These are phyloP conservation scores for Zygnema circumcarinatum DNA, from an alignment of 139 green algal genomes.

Conservation along the genomic window DNA sequence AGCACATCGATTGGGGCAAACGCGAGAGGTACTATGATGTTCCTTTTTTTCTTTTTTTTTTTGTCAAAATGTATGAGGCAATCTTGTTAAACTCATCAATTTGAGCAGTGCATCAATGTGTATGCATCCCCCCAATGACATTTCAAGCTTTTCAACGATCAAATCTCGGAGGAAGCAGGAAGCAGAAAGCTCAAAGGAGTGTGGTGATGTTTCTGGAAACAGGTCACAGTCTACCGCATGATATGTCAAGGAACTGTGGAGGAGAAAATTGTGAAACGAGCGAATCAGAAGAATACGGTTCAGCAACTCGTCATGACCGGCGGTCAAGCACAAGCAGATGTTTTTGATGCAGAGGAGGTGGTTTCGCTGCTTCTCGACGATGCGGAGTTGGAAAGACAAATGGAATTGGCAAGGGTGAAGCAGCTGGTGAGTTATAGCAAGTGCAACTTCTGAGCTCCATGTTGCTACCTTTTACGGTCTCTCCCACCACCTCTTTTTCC, in stretches of 20 bases:
- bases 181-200: too few relatives aligned
- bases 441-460: neutral
- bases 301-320: slow-evolving; percentile 67
- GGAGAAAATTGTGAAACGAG: slow-evolving; percentile 67
- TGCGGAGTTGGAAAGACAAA: slow-evolving; percentile 52
- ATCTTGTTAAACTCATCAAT: too few relatives aligned
- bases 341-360: slow-evolving; percentile 60
- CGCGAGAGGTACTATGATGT: slow-evolving; percentile 57
- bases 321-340: slow-evolving; percentile 20
- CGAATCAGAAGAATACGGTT: slow-evolving; percentile 66
- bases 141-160: too few relatives aligned
- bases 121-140: too few relatives aligned
- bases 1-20: slow-evolving; percentile 63
- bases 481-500: too few relatives aligned
- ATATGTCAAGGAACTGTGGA: slow-evolving; percentile 65
- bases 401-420: slow-evolving; percentile 12
- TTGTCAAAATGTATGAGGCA: neutral
- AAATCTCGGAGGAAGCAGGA: too few relatives aligned
- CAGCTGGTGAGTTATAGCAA: neutral
- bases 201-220: too few relatives aligned
- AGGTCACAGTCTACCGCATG: slow-evolving; percentile 66
- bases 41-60: too few relatives aligned
- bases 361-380: slow-evolving; percentile 57
- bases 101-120: too few relatives aligned
- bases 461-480: neutral